Evolutionary conservation across 345 rosid species (phyloP), one percentile per base, ranked within the genome.

Genomic region (Clausena lansium): DNA sequence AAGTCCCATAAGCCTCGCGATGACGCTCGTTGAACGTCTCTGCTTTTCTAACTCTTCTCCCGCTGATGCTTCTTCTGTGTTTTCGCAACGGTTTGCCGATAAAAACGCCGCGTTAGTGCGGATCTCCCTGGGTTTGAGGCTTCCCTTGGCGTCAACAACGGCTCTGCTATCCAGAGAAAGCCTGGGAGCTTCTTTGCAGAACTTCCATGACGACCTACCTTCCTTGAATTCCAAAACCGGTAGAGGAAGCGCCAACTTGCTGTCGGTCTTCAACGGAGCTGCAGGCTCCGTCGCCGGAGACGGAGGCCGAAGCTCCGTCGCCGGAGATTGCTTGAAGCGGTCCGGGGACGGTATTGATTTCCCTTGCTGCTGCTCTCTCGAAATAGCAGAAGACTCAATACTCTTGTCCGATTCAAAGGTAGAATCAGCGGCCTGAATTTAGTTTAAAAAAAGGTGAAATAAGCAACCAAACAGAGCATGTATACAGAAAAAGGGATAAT

Each of bases 81-180:
- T 76, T 22, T 83, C 79, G 67, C 78, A 80, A 20, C 81, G 78
- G 72, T 71, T 83, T 25, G 67, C 73, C 2, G 89, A 83, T 27
- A 82, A 73, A 68, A 84, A 78, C 54, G 86, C 70, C 0, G 90
- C 83, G 69, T 80, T 85, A 25, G 87, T 77, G 25, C 91, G 93
- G 92, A 90, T 88, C 89, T 89, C 96, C 74, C 96, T 91, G 1
- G 97, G 91, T 59, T 91, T 91, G 67, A 96, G 95, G 84, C 88
- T 84, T 72, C 98, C 99, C 60, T 87, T 96, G 3, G 95, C 95
- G 60, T 94, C 98, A 45, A 94, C 89, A 2, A 88, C 84, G 19
- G 97, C 97, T 78, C 98, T 88, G 87, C 99, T 96, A 38, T 96
- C 99, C n/a, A 96, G 98, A 7, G 99, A 96, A 14, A 96, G 95